Conservation (phyloP, 768 basidiomycete genomes). For the Lactarius vividus region DNA sequence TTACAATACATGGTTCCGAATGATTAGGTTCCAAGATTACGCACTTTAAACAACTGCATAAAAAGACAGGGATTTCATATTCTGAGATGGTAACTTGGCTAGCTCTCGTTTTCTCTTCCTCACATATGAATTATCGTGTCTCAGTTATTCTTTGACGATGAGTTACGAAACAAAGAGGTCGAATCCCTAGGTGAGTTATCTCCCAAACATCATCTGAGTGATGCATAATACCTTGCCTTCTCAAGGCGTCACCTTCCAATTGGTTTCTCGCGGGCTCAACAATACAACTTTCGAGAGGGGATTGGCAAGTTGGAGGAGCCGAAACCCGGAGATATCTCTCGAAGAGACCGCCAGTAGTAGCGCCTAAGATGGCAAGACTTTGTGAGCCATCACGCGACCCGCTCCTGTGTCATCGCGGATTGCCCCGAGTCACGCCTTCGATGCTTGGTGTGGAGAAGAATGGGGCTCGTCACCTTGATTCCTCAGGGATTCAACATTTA, state of each 20-base stretch:
- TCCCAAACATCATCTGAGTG: background rate
- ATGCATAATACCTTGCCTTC: slow-evolving; percentile 1
- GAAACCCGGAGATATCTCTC: slow-evolving; percentile 33
- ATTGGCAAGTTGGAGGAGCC: slow-evolving; percentile 63
- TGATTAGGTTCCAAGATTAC: slow-evolving; percentile 68
- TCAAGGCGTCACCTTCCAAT: slow-evolving; percentile 76
- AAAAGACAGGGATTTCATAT: slow-evolving; percentile 73
- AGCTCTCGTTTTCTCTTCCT: background rate
- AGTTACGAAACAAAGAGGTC: slow-evolving; percentile 19
- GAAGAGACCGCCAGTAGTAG: background rate
- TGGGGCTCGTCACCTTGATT: background rate
- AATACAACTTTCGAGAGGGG: slow-evolving; percentile 67
- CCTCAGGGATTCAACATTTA: too few species aligned
- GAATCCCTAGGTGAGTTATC: slow-evolving; percentile 42
- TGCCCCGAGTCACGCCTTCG: background rate
- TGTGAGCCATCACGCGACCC: background rate
- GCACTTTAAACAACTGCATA: slow-evolving; percentile 38
- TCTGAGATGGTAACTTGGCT: slow-evolving; percentile 62
- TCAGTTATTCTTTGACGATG: slow-evolving; percentile 22
- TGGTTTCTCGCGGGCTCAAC: slow-evolving; percentile 63
- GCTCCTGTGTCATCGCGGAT: background rate
- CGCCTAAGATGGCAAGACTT: background rate
- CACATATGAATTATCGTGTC: background rate
- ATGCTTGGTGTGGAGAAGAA: background rate
- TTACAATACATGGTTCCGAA: background rate